Percentiles rank a stretch among this genome's conserved stretches.
phyloP scores from a whole-genome alignment of 2,329 filamentous ascomycete genomes.

The Colletotrichum australisinense region DNA sequence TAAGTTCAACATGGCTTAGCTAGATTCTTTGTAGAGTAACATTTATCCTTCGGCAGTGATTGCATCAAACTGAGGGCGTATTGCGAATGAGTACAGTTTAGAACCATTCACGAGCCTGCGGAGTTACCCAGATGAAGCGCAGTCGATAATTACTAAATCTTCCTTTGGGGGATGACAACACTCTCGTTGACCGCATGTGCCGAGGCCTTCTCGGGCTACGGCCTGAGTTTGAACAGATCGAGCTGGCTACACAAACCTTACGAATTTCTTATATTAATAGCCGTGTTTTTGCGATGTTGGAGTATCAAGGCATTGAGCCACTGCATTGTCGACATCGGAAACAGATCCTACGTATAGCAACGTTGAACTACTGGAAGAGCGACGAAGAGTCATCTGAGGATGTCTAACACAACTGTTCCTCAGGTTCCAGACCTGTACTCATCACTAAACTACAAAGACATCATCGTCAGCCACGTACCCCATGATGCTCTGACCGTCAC shows the following conservation, averaged over 20 bases:
- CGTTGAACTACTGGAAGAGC: not conserved
- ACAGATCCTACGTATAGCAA: not conserved
- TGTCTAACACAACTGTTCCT: not conserved
- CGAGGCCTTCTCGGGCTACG: no score
- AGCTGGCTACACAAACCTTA: no score
- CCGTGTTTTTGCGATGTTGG: no score
- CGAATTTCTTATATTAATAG: no score
- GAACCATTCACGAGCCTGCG: not conserved
- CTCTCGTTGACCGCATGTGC: not conserved
- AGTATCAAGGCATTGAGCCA: no score
- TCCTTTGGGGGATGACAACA: not conserved
- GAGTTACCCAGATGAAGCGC: not conserved
- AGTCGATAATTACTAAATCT: not conserved
- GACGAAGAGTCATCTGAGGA: not conserved
- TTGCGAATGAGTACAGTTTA: no score
- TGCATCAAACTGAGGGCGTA: no score
- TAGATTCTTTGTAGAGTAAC: no score
- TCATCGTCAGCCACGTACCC: constrained; percentile 19
- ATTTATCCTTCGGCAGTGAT: no score
- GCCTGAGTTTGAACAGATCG: no score
- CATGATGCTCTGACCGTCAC: not conserved
- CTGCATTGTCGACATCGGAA: no score
- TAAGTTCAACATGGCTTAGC: no score
- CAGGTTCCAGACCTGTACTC: constrained; percentile 2
- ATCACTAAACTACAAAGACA: constrained; percentile 21